Evolutionary conservation across 2,329 filamentous ascomycete species (phyloP).

Genomic region (Coniochaeta sp.): DNA sequence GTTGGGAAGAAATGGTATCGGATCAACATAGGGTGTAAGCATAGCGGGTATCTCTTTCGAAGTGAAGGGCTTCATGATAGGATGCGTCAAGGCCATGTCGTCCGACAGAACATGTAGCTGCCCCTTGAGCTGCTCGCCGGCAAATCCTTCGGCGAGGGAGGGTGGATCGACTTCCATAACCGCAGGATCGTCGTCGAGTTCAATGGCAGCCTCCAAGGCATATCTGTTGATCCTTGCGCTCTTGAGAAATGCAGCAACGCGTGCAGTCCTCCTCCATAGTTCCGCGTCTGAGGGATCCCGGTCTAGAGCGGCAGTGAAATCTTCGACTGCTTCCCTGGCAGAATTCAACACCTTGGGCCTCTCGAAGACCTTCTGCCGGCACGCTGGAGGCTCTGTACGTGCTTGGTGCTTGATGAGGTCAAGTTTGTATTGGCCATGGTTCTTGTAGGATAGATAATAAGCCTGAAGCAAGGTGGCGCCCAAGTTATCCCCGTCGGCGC

Average conservation of each 20-base stretch:
- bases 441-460: constrained; percentile 90
- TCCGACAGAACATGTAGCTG: constrained; percentile 48
- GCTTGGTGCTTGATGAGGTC: constrained; percentile 58
- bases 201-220: constrained; percentile 59
- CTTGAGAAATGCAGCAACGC: constrained; percentile 50
- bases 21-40: constrained; percentile 50
- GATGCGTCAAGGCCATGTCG: constrained; percentile 50
- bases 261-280: constrained; percentile 53
- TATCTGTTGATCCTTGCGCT: constrained; percentile 52
- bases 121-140: constrained; percentile 54
- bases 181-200: constrained; percentile 60
- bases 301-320: constrained; percentile 53
- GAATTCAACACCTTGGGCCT: constrained; percentile 28
- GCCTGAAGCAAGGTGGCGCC: constrained; percentile 82
- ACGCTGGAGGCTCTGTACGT: constrained; percentile 19
- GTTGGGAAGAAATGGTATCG: constrained; percentile 55
- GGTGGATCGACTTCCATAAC: constrained; percentile 55
- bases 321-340: constrained; percentile 42
- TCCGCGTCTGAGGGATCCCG: constrained; percentile 62
- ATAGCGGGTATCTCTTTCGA: constrained; percentile 42
- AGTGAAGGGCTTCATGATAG: constrained; percentile 50
- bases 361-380: constrained; percentile 22
- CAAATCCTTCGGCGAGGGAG: constrained; percentile 55
- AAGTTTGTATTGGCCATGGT: constrained; percentile 86
- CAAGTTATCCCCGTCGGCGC: constrained; percentile 62